Evolutionary conservation across 768 basidiomycete species (phyloP).

Genomic region (Kwoniella sp.): DNA sequence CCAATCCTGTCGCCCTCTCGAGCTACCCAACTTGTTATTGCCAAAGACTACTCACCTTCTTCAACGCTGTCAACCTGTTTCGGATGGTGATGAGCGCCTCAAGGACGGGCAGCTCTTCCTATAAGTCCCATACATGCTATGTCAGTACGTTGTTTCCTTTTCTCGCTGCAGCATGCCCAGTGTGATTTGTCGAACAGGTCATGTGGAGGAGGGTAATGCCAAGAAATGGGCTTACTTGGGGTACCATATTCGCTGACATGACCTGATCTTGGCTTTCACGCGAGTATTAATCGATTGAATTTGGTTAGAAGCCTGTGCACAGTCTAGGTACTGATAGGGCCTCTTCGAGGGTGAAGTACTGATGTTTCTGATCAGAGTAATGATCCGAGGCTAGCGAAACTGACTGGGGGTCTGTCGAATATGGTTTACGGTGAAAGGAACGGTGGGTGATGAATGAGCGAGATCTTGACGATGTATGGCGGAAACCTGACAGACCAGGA

Average conservation of each 20-base stretch:
- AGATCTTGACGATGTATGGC: no score
- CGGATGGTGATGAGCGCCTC: constrained; percentile 94
- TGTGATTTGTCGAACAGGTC: neutral
- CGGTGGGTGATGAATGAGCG: neutral
- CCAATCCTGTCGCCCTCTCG: neutral
- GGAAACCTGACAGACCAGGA: no score
- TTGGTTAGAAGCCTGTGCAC: neutral
- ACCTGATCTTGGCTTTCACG: neutral
- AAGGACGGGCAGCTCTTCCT: constrained; percentile 84
- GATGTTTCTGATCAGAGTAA: neutral
- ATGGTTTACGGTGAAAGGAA: neutral
- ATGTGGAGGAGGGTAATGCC: constrained; percentile 4
- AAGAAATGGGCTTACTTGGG: constrained; percentile 35
- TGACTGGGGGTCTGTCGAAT: no score
- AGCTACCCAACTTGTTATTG: no score
- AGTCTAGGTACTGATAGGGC: neutral
- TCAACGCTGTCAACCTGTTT: constrained; percentile 77
- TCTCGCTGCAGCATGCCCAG: no score
- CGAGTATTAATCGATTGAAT: neutral
- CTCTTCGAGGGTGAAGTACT: neutral
- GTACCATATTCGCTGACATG: constrained; percentile 43
- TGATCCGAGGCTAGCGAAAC: no score
- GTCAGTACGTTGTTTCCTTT: no score
- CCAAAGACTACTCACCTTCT: constrained; percentile 53
- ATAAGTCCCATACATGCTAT: neutral